Evolutionary conservation across 2,329 filamentous ascomycete genomes (phyloP).

Genomic region (Alternaria infectoria): DNA sequence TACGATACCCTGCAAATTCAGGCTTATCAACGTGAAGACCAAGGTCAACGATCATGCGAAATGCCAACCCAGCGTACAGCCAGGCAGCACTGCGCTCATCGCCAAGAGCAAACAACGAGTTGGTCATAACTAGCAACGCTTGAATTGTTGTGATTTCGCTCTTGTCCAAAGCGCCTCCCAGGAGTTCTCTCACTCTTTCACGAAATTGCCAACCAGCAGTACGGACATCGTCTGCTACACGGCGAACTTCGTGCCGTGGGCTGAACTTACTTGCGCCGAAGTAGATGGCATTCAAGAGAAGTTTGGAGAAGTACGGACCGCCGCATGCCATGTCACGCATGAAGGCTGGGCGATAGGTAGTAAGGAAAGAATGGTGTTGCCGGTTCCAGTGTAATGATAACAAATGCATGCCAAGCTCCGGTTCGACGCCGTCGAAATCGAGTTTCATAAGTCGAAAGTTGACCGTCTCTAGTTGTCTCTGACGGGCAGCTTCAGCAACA

Average conservation of each 20-base stretch:
- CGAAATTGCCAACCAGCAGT: slow-evolving; percentile 59
- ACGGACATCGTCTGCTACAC: slow-evolving; percentile 53
- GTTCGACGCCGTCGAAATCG: slow-evolving; percentile 63
- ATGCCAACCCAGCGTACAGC: slow-evolving; percentile 64
- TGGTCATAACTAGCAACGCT: slow-evolving; percentile 60
- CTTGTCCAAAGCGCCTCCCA: slow-evolving; percentile 55
- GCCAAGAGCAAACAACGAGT: slow-evolving; percentile 58
- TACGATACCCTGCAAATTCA: slow-evolving; percentile 36
- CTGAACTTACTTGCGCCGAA: slow-evolving; percentile 57
- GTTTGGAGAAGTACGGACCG: slow-evolving; percentile 64
- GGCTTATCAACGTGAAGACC: slow-evolving; percentile 58
- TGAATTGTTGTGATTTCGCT: slow-evolving; percentile 63
- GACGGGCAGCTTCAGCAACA: slow-evolving; percentile 56
- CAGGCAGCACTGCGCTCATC: slow-evolving; percentile 61
- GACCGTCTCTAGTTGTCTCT: slow-evolving; percentile 59
- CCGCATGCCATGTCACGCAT: slow-evolving; percentile 56
- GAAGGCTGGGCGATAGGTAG: slow-evolving; percentile 60
- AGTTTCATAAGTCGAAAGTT: slow-evolving; percentile 55
- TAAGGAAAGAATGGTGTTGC: slow-evolving; percentile 57
- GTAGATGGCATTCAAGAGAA: slow-evolving; percentile 63
- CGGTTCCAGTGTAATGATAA: slow-evolving; percentile 61
- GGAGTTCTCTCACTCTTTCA: slow-evolving; percentile 54
- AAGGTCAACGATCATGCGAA: slow-evolving; percentile 63
- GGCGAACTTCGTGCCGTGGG: slow-evolving; percentile 54
- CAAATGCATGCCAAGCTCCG: slow-evolving; percentile 60